Conservation (phyloP, 208 protist species). For the Trypanosoma congolense region DNA sequence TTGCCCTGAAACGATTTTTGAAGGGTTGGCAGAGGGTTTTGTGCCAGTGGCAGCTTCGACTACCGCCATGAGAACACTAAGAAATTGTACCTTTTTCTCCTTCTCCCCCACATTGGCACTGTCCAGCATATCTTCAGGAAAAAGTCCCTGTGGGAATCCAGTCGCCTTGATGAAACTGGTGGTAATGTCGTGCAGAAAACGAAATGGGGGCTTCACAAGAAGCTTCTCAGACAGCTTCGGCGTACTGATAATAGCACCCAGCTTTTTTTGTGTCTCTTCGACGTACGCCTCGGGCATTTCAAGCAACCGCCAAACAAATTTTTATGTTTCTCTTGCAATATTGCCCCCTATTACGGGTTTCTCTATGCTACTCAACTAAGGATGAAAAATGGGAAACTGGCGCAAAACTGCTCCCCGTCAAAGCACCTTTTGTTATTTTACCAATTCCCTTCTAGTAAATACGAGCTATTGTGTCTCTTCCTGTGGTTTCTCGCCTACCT, state of each 20-base stretch:
- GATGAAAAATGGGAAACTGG: too few species aligned
- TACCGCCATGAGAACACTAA: slow-evolving; percentile 64
- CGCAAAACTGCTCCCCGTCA: too few species aligned
- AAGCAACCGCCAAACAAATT: neutral
- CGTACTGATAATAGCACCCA: slow-evolving; percentile 65
- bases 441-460: too few species aligned
- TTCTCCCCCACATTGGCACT: slow-evolving; percentile 75
- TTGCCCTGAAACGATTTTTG: slow-evolving; percentile 81
- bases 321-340: neutral
- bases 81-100: slow-evolving; percentile 78
- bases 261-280: slow-evolving; percentile 72
- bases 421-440: too few species aligned
- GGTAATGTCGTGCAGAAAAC: slow-evolving; percentile 88
- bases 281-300: slow-evolving; percentile 35
- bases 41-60: slow-evolving; percentile 75
- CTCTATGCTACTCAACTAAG: slow-evolving; percentile 4
- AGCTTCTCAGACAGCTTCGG: slow-evolving; percentile 90
- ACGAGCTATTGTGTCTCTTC: too few species aligned
- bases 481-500: too few species aligned
- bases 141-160: slow-evolving; percentile 72
- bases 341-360: neutral
- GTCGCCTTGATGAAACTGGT: slow-evolving; percentile 54
- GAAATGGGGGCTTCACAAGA: slow-evolving; percentile 80
- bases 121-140: slow-evolving; percentile 60
- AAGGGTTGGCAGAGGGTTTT: slow-evolving; percentile 47